Conservation (phyloP, 2,329 filamentous ascomycete genomes). For the Diaporthe humulicola region DNA sequence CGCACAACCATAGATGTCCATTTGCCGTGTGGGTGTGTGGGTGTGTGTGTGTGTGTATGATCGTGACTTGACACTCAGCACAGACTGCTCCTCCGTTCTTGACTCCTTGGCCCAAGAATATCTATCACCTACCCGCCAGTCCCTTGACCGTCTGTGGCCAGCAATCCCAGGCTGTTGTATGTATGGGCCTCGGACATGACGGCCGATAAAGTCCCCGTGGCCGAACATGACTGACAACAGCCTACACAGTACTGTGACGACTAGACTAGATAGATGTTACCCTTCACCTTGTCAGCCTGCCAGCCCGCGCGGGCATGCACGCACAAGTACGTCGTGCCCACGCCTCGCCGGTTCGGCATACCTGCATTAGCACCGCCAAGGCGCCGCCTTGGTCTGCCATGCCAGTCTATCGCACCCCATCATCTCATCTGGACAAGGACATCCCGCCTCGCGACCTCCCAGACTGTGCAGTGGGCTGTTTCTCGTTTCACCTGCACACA, state of each 20-base stretch:
- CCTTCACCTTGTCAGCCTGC: too few relatives aligned
- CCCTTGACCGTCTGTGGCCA: too few relatives aligned
- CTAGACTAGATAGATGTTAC: too few relatives aligned
- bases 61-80: slow-evolving; percentile 11
- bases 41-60: too few relatives aligned
- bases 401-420: slow-evolving; percentile 12
- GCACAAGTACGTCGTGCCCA: too few relatives aligned
- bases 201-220: neutral
- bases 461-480: slow-evolving; percentile 9
- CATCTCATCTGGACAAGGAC: slow-evolving; percentile 27
- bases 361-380: slow-evolving; percentile 30
- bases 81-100: slow-evolving; percentile 1
- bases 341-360: slow-evolving; percentile 4
- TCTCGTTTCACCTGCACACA: slow-evolving; percentile 24
- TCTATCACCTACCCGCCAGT: too few relatives aligned
- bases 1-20: neutral
- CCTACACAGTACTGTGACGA: too few relatives aligned
- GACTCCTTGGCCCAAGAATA: neutral
- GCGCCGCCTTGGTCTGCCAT: slow-evolving; percentile 6
- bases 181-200: neutral
- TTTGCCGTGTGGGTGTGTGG: too few relatives aligned
- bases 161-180: neutral
- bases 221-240: too few relatives aligned
- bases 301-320: neutral
- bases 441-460: neutral